Conservation (phyloP, 2,329 filamentous ascomycete species). For the Trichophyton schoenleinii region DNA sequence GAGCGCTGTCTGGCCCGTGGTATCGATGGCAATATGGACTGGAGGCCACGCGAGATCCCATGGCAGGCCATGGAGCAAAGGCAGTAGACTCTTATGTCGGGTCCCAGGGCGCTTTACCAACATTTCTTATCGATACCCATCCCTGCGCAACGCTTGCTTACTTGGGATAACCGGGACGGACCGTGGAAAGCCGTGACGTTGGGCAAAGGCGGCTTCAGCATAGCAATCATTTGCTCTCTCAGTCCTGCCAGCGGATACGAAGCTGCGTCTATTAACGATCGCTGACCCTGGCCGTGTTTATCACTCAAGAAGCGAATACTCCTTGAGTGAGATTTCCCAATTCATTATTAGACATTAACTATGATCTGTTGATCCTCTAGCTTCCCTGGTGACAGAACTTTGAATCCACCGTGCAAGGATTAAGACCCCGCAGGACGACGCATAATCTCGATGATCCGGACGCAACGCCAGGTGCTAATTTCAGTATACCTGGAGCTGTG, state of each 20-base stretch:
- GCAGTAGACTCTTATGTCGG: not conserved
- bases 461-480: not conserved
- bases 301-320: not conserved
- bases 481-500: not conserved
- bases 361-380: not conserved
- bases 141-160: not conserved
- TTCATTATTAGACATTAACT: not conserved
- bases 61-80: not conserved
- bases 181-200: not conserved
- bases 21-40: not conserved
- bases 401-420: not conserved
- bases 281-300: not conserved
- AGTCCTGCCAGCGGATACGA: not conserved
- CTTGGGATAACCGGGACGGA: not conserved
- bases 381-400: not conserved
- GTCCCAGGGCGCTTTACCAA: not conserved
- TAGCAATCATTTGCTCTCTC: no score
- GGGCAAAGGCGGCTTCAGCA: not conserved
- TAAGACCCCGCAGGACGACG: constrained; percentile 1
- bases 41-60: not conserved
- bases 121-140: not conserved
- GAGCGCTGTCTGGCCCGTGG: not conserved
- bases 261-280: not conserved
- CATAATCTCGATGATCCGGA: not conserved
- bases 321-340: not conserved